Evolutionary conservation across 805 yeast species (phyloP).

Genomic region (Wickerhamiella dianesei): DNA sequence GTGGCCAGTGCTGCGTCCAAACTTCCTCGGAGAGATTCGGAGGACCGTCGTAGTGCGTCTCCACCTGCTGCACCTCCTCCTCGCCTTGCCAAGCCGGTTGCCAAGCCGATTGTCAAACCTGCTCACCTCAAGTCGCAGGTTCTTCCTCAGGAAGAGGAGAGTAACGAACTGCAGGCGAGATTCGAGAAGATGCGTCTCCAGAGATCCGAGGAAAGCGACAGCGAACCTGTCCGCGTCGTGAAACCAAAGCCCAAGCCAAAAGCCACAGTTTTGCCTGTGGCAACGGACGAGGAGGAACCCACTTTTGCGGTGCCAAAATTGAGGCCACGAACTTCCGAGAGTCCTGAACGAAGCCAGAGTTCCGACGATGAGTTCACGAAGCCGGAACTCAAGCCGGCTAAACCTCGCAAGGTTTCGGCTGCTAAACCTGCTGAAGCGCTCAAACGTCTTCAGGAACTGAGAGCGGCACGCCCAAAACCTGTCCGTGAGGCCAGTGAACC

Average conservation of each 20-base stretch:
- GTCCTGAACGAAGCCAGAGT: background rate
- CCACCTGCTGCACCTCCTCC: background rate
- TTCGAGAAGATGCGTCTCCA: background rate
- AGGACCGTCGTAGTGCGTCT: background rate
- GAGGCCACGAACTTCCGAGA: constrained; percentile 5
- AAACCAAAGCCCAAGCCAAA: constrained; percentile 2
- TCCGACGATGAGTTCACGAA: constrained; percentile 1
- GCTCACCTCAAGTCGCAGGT: background rate
- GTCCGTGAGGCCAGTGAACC: constrained; percentile 11
- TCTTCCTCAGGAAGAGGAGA: background rate
- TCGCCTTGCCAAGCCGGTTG: background rate
- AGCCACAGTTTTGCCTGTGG: background rate
- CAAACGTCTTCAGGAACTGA: constrained; percentile 11
- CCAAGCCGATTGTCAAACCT: background rate
- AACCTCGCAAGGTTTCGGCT: constrained; percentile 8
- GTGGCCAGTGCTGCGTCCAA: constrained; percentile 1
- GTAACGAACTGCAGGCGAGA: background rate
- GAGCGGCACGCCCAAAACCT: constrained; percentile 12
- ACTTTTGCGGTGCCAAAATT: constrained; percentile 8
- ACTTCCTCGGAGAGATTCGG: background rate
- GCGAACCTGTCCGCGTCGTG: background rate
- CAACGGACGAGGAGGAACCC: background rate
- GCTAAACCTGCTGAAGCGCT: constrained; percentile 13
- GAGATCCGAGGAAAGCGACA: background rate
- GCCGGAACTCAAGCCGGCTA: constrained; percentile 11